phyloP scores from a whole-genome alignment of 257 asterid species.

The Solanum chaucha region DNA sequence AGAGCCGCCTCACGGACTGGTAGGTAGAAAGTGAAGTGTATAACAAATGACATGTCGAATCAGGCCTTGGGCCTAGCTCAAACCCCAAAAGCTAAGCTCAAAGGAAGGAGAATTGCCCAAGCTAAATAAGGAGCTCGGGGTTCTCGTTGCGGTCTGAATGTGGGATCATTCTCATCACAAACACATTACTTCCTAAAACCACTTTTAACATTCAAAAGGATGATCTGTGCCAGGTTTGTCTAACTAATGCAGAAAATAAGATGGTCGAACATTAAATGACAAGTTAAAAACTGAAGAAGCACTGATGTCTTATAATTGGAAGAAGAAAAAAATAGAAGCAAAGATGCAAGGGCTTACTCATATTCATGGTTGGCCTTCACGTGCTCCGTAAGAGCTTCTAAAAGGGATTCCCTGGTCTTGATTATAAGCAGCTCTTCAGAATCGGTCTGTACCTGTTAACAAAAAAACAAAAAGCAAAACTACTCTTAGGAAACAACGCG shows the following conservation, averaged over 20 bases:
- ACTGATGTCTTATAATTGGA: neutral
- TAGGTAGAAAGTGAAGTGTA: neutral
- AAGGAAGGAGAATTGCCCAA: too few species aligned
- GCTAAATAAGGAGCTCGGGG: too few species aligned
- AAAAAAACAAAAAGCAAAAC: neutral
- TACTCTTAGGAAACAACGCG: neutral
- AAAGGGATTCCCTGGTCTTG: constrained; percentile 87
- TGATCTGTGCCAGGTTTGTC: neutral
- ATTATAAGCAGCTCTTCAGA: constrained; percentile 89
- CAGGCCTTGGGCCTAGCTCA: too few species aligned
- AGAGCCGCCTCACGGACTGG: neutral
- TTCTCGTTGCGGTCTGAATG: too few species aligned
- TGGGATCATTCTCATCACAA: too few species aligned
- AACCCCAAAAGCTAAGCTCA: too few species aligned
- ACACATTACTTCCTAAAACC: too few species aligned
- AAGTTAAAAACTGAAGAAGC: neutral
- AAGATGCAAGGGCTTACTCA: constrained; percentile 40
- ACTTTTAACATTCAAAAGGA: neutral
- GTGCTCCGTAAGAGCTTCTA: constrained; percentile 73
- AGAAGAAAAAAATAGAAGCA: neutral
- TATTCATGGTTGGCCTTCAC: constrained; percentile 89
- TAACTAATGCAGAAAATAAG: neutral
- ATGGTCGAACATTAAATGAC: neutral
- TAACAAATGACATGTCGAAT: neutral
- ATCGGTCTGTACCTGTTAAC: constrained; percentile 70